Evolutionary conservation across 78 protist species (phyloP), one percentile per base, ranked within the genome.

Genomic region (Dictyostelium firmibasis): DNA sequence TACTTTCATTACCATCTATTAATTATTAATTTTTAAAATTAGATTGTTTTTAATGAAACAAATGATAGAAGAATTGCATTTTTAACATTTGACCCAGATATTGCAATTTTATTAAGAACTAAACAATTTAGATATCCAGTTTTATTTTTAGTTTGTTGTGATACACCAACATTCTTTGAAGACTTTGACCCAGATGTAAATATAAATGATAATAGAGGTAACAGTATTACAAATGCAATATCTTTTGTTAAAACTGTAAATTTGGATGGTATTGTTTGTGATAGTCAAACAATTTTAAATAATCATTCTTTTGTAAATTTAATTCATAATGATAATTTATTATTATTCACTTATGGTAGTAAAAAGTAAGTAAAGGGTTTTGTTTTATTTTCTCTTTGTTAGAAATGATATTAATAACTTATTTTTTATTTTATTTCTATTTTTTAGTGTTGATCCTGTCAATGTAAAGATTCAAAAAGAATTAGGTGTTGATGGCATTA

Each of bases 41-140:
- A 87, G 93, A 79, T 79, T 88, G 93, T 88, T 29, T 88, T 88
- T 79, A 88, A 79, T 88, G 93, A 88, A 79, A 84, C 81, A 5
- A 74, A 69, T 31, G 86, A 88, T 47, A 77, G 93, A 64, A 88
- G 67, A 79, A 79, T 88, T 33, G 93, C 81, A 60, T 88, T 88
- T 79, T 67, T 88, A 67, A 88, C 93, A 29, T 88, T 88, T 64
- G 93, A 88, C 64, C 93, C 93, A 79, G 93, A 88, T 79, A 88
- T 88, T 79, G 93, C 93, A 38, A 88, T 88, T 36, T 33, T 88
- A 18, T 79, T 88, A 60, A 50, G 93, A 78, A 79, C 93, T 44
- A 88, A 88, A 41, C 93, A 88, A 67, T 88, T 88, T 64, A 88
- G 93, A 79, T 88, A 88, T 25, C 93, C 93, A 53, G 93, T 88